Evolutionary conservation across 306 rosid species (phyloP).

Genomic region (Castanea crenata): DNA sequence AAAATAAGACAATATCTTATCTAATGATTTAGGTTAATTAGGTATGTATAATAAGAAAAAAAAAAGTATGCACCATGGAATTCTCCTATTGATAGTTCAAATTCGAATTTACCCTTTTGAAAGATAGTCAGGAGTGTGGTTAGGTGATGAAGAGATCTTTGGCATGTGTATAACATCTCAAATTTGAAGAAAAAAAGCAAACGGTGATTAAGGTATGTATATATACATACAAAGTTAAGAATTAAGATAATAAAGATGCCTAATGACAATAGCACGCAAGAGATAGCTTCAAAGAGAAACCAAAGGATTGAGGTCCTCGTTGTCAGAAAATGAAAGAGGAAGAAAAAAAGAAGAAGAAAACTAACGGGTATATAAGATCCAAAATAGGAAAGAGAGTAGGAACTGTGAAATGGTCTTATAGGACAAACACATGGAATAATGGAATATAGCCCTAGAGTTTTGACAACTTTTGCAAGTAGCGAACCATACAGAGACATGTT

Average conservation of each 20-base stretch:
- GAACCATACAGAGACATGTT: constrained; percentile 81
- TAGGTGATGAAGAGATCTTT: too few relatives aligned
- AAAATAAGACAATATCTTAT: too few relatives aligned
- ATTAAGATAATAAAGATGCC: background rate
- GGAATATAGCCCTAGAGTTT: constrained; percentile 52
- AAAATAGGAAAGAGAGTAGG: background rate
- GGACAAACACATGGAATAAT: constrained; percentile 84
- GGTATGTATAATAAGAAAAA: too few relatives aligned
- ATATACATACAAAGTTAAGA: background rate
- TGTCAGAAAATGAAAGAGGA: background rate
- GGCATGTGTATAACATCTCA: too few relatives aligned
- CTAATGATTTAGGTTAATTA: too few relatives aligned
- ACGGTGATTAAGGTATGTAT: background rate
- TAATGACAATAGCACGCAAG: background rate
- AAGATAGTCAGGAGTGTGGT: too few relatives aligned
- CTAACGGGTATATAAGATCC: background rate
- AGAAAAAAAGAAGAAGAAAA: background rate
- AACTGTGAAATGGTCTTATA: constrained; percentile 29
- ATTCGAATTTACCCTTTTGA: too few relatives aligned
- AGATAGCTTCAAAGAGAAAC: constrained; percentile 15
- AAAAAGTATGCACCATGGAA: too few relatives aligned
- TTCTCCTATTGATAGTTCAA: too few relatives aligned
- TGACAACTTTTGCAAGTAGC: constrained; percentile 63
- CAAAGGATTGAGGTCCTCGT: constrained; percentile 8
- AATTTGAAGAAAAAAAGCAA: background rate